phyloP scores from a whole-genome alignment of 176 grass and related monocot species.

The Eragrostis curvula region DNA sequence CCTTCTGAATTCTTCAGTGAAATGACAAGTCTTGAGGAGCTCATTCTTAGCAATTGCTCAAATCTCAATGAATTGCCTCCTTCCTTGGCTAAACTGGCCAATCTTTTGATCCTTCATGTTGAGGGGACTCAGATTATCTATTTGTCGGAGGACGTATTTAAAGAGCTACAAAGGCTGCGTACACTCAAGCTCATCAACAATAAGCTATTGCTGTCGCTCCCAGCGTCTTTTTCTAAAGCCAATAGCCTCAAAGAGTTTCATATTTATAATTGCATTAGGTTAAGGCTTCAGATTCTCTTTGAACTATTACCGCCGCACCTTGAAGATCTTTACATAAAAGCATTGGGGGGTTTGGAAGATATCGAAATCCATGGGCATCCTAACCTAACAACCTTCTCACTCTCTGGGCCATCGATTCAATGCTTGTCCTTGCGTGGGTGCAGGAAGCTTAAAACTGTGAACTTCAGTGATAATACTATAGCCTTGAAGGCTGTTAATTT shows the following conservation, averaged over 20 bases:
- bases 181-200: constrained; percentile 7
- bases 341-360: neutral
- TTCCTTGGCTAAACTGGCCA: neutral
- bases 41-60: neutral
- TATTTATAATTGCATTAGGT: neutral
- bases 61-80: neutral
- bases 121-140: neutral
- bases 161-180: neutral
- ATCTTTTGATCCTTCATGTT: neutral
- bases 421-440: neutral
- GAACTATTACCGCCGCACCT: neutral
- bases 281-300: neutral
- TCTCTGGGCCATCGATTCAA: neutral
- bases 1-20: constrained; percentile 11
- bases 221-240: neutral
- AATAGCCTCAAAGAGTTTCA: neutral
- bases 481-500: neutral
- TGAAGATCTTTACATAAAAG: neutral
- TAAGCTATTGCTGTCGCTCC: neutral
- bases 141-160: neutral
- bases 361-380: constrained; percentile 9
- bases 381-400: constrained; percentile 1
- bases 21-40: constrained; percentile 4
- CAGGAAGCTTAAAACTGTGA: neutral
- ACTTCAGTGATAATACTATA: neutral